Conservation (phyloP, 2,329 filamentous ascomycete species). For the Pochonia chlamydosporia region DNA sequence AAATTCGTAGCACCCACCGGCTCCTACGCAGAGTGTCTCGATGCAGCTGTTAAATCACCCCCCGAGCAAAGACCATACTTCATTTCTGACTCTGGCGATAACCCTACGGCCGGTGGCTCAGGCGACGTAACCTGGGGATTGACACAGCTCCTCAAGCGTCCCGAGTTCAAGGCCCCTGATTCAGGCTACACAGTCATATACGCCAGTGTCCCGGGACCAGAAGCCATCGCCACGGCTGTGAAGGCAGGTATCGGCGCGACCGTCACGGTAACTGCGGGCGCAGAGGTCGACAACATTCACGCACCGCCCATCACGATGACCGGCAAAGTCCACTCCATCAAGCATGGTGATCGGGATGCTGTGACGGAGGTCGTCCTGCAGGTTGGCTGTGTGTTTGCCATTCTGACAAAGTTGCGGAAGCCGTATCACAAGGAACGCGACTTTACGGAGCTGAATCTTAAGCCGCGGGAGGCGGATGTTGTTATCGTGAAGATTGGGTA, state of each 20-base stretch:
- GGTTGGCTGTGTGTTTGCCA: constrained; percentile 43
- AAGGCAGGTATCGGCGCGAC: constrained; percentile 38
- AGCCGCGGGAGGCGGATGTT: constrained; percentile 31
- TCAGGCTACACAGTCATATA: constrained; percentile 41
- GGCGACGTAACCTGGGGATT: constrained; percentile 49
- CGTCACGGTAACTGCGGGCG: constrained; percentile 45
- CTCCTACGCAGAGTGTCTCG: constrained; percentile 39
- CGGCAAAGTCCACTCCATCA: constrained; percentile 43
- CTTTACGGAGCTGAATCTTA: constrained; percentile 37
- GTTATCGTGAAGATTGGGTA: constrained; percentile 53
- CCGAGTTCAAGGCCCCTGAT: constrained; percentile 32
- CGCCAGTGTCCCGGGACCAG: constrained; percentile 43
- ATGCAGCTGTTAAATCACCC: constrained; percentile 30
- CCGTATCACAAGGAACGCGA: constrained; percentile 48
- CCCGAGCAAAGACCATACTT: constrained; percentile 40
- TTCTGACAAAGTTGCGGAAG: constrained; percentile 45
- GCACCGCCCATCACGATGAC: constrained; percentile 44
- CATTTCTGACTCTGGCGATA: constrained; percentile 50
- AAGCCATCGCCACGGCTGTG: constrained; percentile 34
- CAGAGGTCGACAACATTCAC: constrained; percentile 42
- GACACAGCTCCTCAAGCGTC: constrained; percentile 34
- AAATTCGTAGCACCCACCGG: constrained; percentile 47
- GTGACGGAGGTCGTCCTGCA: constrained; percentile 42
- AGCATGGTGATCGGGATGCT: constrained; percentile 42
- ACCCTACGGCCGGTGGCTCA: constrained; percentile 48